Evolutionary conservation across 371 early-diverging fungal genomes (phyloP), one percentile per base, ranked within the genome.

Genomic region (Mucor mucedo): DNA sequence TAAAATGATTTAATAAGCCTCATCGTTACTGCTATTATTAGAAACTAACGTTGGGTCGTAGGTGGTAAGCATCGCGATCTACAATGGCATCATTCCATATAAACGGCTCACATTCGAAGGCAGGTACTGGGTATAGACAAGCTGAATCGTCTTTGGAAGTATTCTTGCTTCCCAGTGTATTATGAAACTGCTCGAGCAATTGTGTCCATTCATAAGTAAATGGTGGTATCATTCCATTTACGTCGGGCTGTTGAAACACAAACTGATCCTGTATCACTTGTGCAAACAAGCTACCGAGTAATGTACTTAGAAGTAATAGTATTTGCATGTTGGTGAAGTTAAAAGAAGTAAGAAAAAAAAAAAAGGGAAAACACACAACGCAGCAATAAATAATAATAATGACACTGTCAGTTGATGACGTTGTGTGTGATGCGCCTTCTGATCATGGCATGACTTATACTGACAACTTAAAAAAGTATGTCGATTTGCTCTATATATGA

Each of bases 191-290:
- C 44, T 86, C 83, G 2, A 86, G 55, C 28, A 79, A 54, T 40
- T 68, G 73, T 1, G 78, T 68, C 86, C 86, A 86, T 48, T 78
- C 75, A 11, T 48, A 60, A 0, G 80, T 74, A 55, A 79, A 86
- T 0, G 86, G 84, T 5, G 52, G 41, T 59, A 59, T 27, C 4
- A 50, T 27, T 9, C 50, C 32, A 7, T 1, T 50, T 5, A 13
- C 10, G 16, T 5, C 9, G 4, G 50, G 50, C 11, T 7, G 13
- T 29, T 21, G 8, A 50, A 50, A 50, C 30, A 50, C 28, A 30
- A 28, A 21, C 11, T 50, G 50, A 30, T 50, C 14, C 9, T 10
- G 44, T 42, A 11, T 4, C 10, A 50, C 6, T 13, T 50, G 50
- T 27, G 50, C 28, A 13, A 30, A 50, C 11, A 29, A 27, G 30